Conservation (phyloP, 2,329 filamentous ascomycete genomes). For the Fusarium scirpi region DNA sequence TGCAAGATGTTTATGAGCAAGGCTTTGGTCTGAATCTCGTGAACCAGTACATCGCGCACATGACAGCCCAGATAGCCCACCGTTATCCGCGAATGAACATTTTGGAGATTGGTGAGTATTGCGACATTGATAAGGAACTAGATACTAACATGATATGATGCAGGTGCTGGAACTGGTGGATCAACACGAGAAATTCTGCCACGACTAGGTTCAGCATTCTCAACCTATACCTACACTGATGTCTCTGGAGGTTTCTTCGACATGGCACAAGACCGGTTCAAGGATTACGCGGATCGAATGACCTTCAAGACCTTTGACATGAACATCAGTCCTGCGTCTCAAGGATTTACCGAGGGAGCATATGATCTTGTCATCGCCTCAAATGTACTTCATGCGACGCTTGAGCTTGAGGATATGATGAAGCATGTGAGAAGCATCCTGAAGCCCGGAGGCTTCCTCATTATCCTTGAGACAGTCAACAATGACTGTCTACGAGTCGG, state of each 20-base stretch:
- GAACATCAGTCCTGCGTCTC: not conserved
- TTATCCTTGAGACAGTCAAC: conserved; percentile 1
- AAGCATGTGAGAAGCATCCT: not conserved
- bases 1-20: too few species aligned
- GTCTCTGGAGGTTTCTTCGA: conserved; percentile 11
- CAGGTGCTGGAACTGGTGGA: not conserved
- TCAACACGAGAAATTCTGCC: not conserved
- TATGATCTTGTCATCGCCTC: not conserved
- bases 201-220: not conserved
- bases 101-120: too few species aligned
- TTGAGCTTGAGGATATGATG: not conserved
- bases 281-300: not conserved
- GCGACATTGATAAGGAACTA: too few species aligned
- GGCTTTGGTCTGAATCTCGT: too few species aligned
- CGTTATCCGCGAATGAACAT: too few species aligned
- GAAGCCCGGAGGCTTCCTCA: not conserved
- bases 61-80: too few species aligned
- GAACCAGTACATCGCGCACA: too few species aligned
- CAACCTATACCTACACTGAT: conserved; percentile 14
- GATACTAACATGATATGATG: too few species aligned
- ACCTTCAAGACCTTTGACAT: conserved; percentile 3
- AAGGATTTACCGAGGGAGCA: conserved; percentile 4
- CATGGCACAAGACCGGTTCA: not conserved
- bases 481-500: not conserved
- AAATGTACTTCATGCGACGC: not conserved